These are phyloP conservation scores for Ganoderma sinense DNA, from an alignment of 1,284 basidiomycete genomes.

Conservation along the genomic window DNA sequence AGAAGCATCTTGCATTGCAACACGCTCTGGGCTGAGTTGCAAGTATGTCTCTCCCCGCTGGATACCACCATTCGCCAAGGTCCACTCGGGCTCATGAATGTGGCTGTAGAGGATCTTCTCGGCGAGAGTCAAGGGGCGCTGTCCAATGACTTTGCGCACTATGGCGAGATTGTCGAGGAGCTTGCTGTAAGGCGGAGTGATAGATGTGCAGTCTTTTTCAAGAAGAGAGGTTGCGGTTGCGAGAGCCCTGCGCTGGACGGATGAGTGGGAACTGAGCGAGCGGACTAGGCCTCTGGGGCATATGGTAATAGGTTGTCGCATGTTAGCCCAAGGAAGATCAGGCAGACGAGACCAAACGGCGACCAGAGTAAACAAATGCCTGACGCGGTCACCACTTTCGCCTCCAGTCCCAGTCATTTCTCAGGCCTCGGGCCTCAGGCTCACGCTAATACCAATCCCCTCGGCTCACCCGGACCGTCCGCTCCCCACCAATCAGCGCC, in stretches of 20 bases:
- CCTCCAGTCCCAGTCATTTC: no score
- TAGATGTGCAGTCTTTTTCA: conserved; percentile 78
- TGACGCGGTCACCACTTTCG: no score
- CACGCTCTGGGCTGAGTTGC: conserved; percentile 90
- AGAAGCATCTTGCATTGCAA: conserved; percentile 99
- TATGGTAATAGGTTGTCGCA: conserved; percentile 20
- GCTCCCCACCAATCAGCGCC: not conserved
- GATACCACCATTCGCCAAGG: conserved; percentile 69
- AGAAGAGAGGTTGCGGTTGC: conserved; percentile 61
- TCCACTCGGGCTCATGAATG: conserved; percentile 82
- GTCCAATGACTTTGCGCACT: conserved; percentile 76
- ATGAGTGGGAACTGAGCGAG: conserved; percentile 8
- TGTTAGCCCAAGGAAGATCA: conserved; percentile 13
- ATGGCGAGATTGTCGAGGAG: conserved; percentile 80
- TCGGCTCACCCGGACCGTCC: no score
- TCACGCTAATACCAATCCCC: no score
- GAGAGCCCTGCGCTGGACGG: conserved; percentile 43
- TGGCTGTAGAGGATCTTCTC: conserved; percentile 99
- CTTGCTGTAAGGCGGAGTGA: conserved; percentile 88
- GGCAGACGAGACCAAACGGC: not conserved
- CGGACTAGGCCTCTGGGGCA: conserved; percentile 16
- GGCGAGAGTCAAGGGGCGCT: conserved; percentile 86
- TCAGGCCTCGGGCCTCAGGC: no score
- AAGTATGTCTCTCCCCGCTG: conserved; percentile 91
- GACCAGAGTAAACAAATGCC: not conserved